A percentile compares a stretch with the other conserved stretches of the same genome.
phyloP scores from a whole-genome alignment of 768 basidiomycete genomes.

The Rhizopogon vulgaris region DNA sequence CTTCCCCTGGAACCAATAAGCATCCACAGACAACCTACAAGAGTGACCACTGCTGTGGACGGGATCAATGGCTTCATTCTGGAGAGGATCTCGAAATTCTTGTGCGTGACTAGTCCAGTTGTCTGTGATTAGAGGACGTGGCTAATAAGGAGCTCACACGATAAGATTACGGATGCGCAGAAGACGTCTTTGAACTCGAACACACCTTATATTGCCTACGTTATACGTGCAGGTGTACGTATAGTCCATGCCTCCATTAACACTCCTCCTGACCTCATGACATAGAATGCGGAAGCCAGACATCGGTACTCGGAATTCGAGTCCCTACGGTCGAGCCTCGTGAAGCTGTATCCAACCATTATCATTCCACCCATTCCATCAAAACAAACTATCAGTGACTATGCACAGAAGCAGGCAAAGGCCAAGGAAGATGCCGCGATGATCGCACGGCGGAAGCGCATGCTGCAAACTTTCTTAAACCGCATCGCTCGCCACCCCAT shows the following conservation, averaged over 20 bases:
- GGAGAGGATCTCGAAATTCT: slow-evolving; percentile 78
- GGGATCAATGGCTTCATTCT: slow-evolving; percentile 73
- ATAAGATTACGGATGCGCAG: slow-evolving; percentile 88
- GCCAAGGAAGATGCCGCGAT: slow-evolving; percentile 93
- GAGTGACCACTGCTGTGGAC: slow-evolving; percentile 71
- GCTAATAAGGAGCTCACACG: slow-evolving; percentile 9
- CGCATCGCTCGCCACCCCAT: slow-evolving; percentile 89
- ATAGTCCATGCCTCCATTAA: slow-evolving; percentile 2
- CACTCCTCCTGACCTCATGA: slow-evolving; percentile 8
- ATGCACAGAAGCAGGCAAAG: slow-evolving; percentile 94
- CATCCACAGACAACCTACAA: slow-evolving; percentile 52
- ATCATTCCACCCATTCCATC: slow-evolving; percentile 98
- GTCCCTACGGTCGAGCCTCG: slow-evolving; percentile 76
- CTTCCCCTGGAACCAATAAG: slow-evolving; percentile 52
- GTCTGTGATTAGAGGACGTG: neutral
- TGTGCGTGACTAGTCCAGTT: slow-evolving; percentile 36
- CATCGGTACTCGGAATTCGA: slow-evolving; percentile 98
- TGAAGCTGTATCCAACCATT: slow-evolving; percentile 88
- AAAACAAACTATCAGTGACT: slow-evolving; percentile 92
- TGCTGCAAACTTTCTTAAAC: slow-evolving; percentile 94
- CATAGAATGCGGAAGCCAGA: slow-evolving; percentile 71
- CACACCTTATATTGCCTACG: slow-evolving; percentile 91
- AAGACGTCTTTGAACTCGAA: slow-evolving; percentile 89
- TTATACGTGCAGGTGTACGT: slow-evolving; percentile 81
- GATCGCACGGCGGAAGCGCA: slow-evolving; percentile 87